phyloP scores from a whole-genome alignment of 768 basidiomycete species.

The Lentinula guzmanii region DNA sequence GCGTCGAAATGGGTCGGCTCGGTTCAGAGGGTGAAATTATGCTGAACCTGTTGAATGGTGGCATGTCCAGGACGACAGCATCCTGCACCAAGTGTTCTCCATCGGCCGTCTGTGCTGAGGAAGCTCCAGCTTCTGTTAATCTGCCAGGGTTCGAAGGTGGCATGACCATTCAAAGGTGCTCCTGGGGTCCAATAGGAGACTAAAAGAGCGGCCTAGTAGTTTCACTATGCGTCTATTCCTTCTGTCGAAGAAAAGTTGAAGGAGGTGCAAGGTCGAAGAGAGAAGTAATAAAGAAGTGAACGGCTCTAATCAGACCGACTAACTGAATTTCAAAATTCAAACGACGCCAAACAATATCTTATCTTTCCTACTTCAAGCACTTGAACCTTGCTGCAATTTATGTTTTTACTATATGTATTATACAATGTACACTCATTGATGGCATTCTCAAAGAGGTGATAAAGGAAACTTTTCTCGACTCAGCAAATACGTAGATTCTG shows the following conservation, averaged over 20 bases:
- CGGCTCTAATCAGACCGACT: neutral
- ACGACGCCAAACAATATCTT: neutral
- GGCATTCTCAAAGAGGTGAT: neutral
- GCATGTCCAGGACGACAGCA: slow-evolving; percentile 37
- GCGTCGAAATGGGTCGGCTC: slow-evolving; percentile 30
- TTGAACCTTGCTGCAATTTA: neutral
- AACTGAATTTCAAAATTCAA: slow-evolving; percentile 1
- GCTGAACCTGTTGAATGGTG: slow-evolving; percentile 50
- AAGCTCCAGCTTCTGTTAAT: neutral
- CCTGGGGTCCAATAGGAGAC: neutral
- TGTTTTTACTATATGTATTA: neutral
- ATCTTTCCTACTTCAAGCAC: too few relatives aligned
- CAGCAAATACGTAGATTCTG: neutral
- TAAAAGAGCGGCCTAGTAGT: neutral
- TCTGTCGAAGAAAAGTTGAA: neutral
- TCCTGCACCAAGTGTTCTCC: slow-evolving; percentile 39
- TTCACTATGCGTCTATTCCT: neutral
- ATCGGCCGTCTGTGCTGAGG: slow-evolving; percentile 29
- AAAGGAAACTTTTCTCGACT: neutral
- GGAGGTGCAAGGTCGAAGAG: neutral
- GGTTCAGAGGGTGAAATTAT: slow-evolving; percentile 43
- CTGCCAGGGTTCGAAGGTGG: neutral
- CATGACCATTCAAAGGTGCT: neutral
- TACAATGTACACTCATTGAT: neutral
- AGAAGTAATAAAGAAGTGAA: neutral